Conservation (phyloP, 1,139 yeast genomes). For the Waltiozyma sp. region DNA sequence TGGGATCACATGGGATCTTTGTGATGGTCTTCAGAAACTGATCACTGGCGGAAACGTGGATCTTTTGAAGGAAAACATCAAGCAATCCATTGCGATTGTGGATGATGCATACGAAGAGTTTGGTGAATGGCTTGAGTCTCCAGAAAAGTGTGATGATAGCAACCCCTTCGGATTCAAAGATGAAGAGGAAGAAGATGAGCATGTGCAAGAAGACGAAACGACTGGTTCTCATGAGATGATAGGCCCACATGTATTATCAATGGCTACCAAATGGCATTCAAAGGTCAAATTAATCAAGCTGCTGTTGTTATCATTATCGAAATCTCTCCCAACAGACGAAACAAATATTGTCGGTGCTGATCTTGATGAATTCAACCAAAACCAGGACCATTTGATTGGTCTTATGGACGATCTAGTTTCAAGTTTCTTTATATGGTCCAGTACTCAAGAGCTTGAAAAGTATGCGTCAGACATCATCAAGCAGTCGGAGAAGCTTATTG, state of each 20-base stretch:
- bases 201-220: constrained; percentile 22
- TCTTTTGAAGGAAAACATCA: constrained; percentile 34
- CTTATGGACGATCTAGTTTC: constrained; percentile 25
- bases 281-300: constrained; percentile 47
- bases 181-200: constrained; percentile 20
- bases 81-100: constrained; percentile 34
- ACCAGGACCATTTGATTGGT: constrained; percentile 21
- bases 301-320: constrained; percentile 41
- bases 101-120: constrained; percentile 59
- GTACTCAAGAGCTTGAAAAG: constrained; percentile 2
- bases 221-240: constrained; percentile 15
- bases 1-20: constrained; percentile 55
- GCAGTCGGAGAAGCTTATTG: constrained; percentile 10
- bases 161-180: constrained; percentile 32
- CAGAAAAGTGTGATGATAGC: constrained; percentile 33
- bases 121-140: constrained; percentile 56
- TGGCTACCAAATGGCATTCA: constrained; percentile 36
- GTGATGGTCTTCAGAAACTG: constrained; percentile 34
- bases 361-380: constrained; percentile 20
- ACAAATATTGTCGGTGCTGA: constrained; percentile 13
- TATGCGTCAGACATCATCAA: constrained; percentile 1
- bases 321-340: constrained; percentile 35
- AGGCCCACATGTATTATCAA: constrained; percentile 26
- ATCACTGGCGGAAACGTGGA: constrained; percentile 41
- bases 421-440: constrained; percentile 21